Evolutionary conservation across 192 early-diverging fungal species (phyloP), one percentile per base, ranked within the genome.

Genomic region (Tieghemiomyces parasiticus): DNA sequence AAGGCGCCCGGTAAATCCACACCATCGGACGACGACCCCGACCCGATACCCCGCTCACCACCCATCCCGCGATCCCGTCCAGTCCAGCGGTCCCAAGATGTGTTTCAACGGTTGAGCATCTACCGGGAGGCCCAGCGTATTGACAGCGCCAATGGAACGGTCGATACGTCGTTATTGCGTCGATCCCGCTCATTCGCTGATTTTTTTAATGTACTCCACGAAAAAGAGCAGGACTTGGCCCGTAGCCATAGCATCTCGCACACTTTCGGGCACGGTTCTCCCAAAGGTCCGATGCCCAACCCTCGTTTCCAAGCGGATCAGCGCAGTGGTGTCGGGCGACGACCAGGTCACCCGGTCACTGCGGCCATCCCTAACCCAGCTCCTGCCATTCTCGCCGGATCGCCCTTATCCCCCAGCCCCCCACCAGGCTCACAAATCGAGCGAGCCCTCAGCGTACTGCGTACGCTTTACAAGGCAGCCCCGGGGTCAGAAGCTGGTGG

Each of bases 171-270:
- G 1, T 8, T 52, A 2, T 30, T 52, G 26, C 50, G 50, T 2
- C 50, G 50, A 13, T 52, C 50, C 6, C 50, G 50, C 30, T 52
- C 50, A 24, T 52, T 52, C 26, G 50, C 50, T 8, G 50, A 52
- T 25, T 52, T 29, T 52, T 52, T 52, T 8, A 52, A 52, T 28
- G 50, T 52, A 2, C 50, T 52, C 22, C 6, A 42, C 16, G 16
- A 10, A 16, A 42, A 42, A 42, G 38, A 42, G 38, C 38, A 10
- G 38, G 38, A 52, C 22, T 28, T 52, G 24, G 50, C 8, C 2
- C 50, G 24, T 25, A 52, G 26, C 26, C 24, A 30, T 16, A 25
- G 2, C 46, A 22, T 19, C 46, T 47, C 46, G 8, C 25, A 22
- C 46, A 6, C n/a, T n/a, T 30, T 8, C 22, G 16, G 24, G 50